A percentile compares a stretch with the other conserved stretches of the same genome.
These are phyloP conservation scores for Pyracantha coccinea DNA, from an alignment of 331 rosid genomes.

Conservation along the genomic window DNA sequence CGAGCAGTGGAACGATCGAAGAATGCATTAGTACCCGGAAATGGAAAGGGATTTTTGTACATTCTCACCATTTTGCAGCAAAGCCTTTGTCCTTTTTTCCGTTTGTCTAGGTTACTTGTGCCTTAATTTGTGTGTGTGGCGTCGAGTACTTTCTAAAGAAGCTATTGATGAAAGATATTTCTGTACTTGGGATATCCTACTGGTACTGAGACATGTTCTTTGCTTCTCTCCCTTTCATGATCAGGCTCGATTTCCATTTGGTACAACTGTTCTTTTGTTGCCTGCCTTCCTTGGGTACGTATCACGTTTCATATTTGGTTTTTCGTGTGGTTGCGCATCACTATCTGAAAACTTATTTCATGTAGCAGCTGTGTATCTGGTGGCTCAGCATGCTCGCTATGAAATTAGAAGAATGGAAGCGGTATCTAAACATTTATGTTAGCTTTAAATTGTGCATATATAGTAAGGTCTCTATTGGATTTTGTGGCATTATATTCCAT, in stretches of 20 bases:
- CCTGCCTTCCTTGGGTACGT: conserved; percentile 79
- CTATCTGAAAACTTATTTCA: conserved; percentile 18
- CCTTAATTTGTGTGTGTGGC: background rate
- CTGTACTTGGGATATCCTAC: background rate
- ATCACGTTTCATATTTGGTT: background rate
- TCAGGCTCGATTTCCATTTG: conserved; percentile 82
- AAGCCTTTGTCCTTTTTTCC: background rate
- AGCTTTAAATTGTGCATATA: background rate
- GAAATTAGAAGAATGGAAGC: conserved; percentile 78
- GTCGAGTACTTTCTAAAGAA: background rate
- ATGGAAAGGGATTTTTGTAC: background rate
- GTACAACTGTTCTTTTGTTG: conserved; percentile 78
- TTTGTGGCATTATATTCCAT: too few relatives aligned
- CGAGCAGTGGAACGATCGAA: background rate
- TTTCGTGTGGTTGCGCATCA: conserved; percentile 2
- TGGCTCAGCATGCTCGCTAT: conserved; percentile 75
- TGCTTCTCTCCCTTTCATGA: conserved; percentile 15
- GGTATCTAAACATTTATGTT: conserved; percentile 29
- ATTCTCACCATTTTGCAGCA: background rate
- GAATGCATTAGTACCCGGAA: background rate
- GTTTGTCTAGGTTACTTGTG: background rate
- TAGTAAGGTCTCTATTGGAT: background rate
- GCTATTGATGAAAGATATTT: background rate
- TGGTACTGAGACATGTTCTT: conserved; percentile 10
- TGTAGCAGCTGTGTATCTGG: conserved; percentile 73